Base-by-base conservation (phyloP, 1,139 yeast species). In the Candida neerlandica region DNA sequence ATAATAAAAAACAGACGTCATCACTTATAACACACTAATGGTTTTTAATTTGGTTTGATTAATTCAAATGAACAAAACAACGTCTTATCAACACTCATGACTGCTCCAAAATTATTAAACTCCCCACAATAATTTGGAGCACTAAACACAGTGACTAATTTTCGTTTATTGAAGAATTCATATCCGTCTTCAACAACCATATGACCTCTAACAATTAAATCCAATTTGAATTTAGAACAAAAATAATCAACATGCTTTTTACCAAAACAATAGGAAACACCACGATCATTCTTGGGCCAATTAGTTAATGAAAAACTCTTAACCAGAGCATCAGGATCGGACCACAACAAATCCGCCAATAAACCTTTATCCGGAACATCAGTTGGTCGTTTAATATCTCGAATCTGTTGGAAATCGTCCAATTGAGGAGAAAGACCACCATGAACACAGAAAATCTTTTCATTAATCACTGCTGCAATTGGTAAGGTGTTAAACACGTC, bases 71-170 rank as follows among this genome's bases (percentile, higher is more conserved):
- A 86, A 63, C 96, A 89, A 66, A 87, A 80, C 59, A 89, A 72
- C 47, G 82, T 81, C 55, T 82, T 82, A 58, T 87, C 88, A 32
- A 89, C 96, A 62, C 87, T 83, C 92, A 89, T 86, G 29, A 89
- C 89, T 0, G 96, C 96, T 37, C 96, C 96, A 85, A 89, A 88
- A 65, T 89, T 89, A 60, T 88, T 86, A 62, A 89, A 89, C 64
- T 94, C 99, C 37, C 99, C 98, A 71, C 99, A 94, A 65, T 94
- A 94, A 68, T 94, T 94, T 1, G 99, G 98, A 0, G 99, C 99
- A 49, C 91, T 84, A 66, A 94, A 94, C 12, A 94, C 97, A 0
- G 99, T 94, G 4, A 94, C 98, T 55, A 94, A 75, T 26, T 96
- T 88, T 48, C 96, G 79, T 66, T 92, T 97, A 65, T 92, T 92